Evolutionary conservation across 305 asterid species (phyloP), one percentile per base, ranked within the genome.

Genomic region (Plantago lanceolata): DNA sequence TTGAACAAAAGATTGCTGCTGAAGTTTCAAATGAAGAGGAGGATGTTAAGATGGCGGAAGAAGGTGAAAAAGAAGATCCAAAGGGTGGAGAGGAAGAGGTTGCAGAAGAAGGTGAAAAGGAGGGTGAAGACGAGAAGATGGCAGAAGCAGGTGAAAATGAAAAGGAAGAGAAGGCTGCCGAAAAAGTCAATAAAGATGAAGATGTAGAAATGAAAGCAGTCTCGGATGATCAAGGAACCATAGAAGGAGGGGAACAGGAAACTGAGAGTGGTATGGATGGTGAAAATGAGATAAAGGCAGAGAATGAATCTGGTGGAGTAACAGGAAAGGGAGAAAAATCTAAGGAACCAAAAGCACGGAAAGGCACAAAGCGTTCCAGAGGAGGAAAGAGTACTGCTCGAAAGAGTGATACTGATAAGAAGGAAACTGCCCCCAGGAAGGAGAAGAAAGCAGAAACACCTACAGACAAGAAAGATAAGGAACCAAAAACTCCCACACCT

Each of bases 321-420:
- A 61, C 70, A 60, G 80, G 63, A 59, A 73, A 75, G 75, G 75
- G 77, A 55, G 78, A 66, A 45, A 74, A 47, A 53, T 76, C 61
- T n/a, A n/a, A n/a, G n/a, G n/a, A n/a, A 71, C 70, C 53, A 59
- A 81, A 48, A 21, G 57, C 54, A 64, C 78, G 50, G 73, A 70
- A 70, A 63, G 64, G 68, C 40, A 67, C 72, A 2, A 82, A 82
- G 77, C 85, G 84, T 54, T 68, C 79, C 19, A 78, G 83, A 71
- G 58, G 47, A 11, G 47, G 77, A 31, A 86, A 81, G 73, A 65
- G 68, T 55, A 71, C 66, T 40, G 70, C 68, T 64, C 67, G 70
- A 45, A 65, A 78, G 63, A 81, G 67, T 43, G 79, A 68, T 15
- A 72, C 48, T 19, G 73, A n/a, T n/a, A n/a, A n/a, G n/a, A n/a